A percentile compares a stretch with the other conserved stretches of the same genome.
These are phyloP conservation scores for Sugiyamaella smithiae DNA, from an alignment of 805 yeast genomes.

Conservation along the genomic window DNA sequence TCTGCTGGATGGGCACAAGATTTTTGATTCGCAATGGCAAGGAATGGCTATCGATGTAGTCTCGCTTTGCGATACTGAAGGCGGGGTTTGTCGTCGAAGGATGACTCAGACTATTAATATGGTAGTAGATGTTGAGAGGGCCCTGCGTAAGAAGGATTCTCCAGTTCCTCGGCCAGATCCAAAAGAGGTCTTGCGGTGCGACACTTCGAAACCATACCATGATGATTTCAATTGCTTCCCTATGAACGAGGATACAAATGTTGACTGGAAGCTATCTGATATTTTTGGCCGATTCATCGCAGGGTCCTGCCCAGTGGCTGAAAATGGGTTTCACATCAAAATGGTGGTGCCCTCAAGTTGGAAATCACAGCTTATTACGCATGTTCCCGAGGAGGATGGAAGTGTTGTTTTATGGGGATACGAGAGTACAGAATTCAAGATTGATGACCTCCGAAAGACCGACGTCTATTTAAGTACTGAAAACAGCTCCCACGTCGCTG, in stretches of 20 bases:
- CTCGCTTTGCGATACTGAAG: constrained; percentile 46
- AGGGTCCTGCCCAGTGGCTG: constrained; percentile 63
- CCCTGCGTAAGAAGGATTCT: constrained; percentile 56
- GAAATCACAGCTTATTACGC: constrained; percentile 2
- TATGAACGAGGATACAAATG: constrained; percentile 47
- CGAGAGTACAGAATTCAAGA: constrained; percentile 4
- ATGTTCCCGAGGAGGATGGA: constrained; percentile 1
- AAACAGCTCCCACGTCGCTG: constrained; percentile 44
- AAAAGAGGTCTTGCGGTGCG: constrained; percentile 72
- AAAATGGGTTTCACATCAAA: constrained; percentile 35
- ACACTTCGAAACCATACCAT: constrained; percentile 50
- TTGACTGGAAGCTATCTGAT: constrained; percentile 53
- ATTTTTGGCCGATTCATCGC: constrained; percentile 55
- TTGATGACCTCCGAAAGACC: constrained; percentile 1
- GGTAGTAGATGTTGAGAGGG: constrained; percentile 67
- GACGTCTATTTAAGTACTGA: constrained; percentile 44
- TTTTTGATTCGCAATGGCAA: constrained; percentile 90
- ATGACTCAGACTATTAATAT: constrained; percentile 68
- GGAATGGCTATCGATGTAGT: constrained; percentile 82
- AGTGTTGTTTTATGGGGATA: background rate
- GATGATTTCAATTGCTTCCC: constrained; percentile 80
- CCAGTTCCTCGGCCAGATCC: constrained; percentile 81
- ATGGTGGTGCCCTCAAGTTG: constrained; percentile 18
- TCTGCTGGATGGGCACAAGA: constrained; percentile 80
- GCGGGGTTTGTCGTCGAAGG: constrained; percentile 14